These are phyloP conservation scores for Biscogniauxia sp. DNA, from an alignment of 2,329 filamentous ascomycete species.

Conservation along the genomic window DNA sequence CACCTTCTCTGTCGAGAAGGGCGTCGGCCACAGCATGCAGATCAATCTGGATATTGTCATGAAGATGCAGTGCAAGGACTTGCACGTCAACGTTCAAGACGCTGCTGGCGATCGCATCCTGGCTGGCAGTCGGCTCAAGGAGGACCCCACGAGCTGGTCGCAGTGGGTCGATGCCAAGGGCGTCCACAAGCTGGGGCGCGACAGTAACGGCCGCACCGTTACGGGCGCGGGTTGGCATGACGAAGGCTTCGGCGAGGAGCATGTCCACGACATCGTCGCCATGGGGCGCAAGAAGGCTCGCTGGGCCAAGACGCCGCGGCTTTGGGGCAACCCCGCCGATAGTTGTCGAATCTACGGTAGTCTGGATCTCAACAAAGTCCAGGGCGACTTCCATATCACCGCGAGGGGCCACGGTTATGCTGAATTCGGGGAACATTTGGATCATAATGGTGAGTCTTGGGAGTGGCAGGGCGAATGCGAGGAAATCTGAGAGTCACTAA, in stretches of 20 bases:
- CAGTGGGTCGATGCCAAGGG: slow-evolving; percentile 76
- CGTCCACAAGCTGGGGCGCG: slow-evolving; percentile 58
- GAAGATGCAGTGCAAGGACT: slow-evolving; percentile 78
- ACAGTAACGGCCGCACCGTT: slow-evolving; percentile 52
- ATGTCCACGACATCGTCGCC: slow-evolving; percentile 87
- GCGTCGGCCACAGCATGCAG: slow-evolving; percentile 81
- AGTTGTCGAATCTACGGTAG: slow-evolving; percentile 88
- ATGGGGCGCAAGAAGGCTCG: slow-evolving; percentile 63
- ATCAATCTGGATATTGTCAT: slow-evolving; percentile 96
- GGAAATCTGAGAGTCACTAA: not conserved
- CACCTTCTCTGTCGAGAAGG: slow-evolving; percentile 91
- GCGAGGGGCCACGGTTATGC: slow-evolving; percentile 93
- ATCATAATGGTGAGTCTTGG: slow-evolving; percentile 66
- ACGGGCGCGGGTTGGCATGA: slow-evolving; percentile 61
- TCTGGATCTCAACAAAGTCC: slow-evolving; percentile 91
- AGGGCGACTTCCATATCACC: slow-evolving; percentile 97
- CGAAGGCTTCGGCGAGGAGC: slow-evolving; percentile 73
- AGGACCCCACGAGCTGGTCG: slow-evolving; percentile 75
- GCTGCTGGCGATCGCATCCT: slow-evolving; percentile 89
- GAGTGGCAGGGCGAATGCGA: not conserved
- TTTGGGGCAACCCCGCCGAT: slow-evolving; percentile 57
- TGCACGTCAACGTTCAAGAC: slow-evolving; percentile 98
- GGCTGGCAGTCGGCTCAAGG: slow-evolving; percentile 69
- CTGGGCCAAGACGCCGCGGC: slow-evolving; percentile 71
- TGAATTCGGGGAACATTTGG: slow-evolving; percentile 74